These are phyloP conservation scores for Closterium sp. DNA, from an alignment of 139 green algal genomes.

Conservation along the genomic window DNA sequence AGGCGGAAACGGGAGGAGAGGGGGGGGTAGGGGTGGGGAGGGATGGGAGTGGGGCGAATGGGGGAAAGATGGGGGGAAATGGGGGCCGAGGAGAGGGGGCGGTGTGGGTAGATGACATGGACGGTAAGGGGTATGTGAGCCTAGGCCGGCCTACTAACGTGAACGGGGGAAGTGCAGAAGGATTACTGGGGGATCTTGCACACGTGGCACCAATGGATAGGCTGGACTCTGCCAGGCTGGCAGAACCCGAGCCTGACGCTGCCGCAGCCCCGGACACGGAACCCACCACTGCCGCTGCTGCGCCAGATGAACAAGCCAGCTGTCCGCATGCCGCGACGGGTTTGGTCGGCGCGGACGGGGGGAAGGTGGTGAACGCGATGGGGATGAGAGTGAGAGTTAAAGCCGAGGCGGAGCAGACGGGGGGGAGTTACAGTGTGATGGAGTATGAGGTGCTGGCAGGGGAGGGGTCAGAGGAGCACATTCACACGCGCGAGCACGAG, in stretches of 20 bases:
- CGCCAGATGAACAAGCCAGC: neutral
- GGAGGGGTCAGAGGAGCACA: slow-evolving; percentile 14
- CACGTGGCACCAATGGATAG: neutral
- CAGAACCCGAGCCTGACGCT: neutral
- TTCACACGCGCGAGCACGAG: slow-evolving; percentile 22
- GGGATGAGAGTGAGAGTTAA: slow-evolving; percentile 27
- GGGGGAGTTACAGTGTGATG: neutral
- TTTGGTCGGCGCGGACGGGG: neutral
- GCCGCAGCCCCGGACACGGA: no score
- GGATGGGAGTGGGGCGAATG: neutral
- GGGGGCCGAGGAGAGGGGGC: slow-evolving; percentile 2
- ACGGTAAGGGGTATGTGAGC: neutral
- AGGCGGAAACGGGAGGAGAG: neutral
- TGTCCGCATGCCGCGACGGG: neutral
- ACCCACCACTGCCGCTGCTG: neutral
- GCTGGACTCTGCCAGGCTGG: neutral
- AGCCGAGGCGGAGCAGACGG: neutral
- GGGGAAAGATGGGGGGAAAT: neutral
- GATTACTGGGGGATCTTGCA: neutral
- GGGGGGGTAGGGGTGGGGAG: neutral
- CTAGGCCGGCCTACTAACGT: neutral
- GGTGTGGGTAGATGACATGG: neutral
- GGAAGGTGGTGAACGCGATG: neutral
- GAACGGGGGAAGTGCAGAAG: neutral
- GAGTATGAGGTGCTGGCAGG: slow-evolving; percentile 17